These are phyloP conservation scores for Chaetomiaceae sp. DNA, from an alignment of 2,329 filamentous ascomycete species.

Conservation along the genomic window DNA sequence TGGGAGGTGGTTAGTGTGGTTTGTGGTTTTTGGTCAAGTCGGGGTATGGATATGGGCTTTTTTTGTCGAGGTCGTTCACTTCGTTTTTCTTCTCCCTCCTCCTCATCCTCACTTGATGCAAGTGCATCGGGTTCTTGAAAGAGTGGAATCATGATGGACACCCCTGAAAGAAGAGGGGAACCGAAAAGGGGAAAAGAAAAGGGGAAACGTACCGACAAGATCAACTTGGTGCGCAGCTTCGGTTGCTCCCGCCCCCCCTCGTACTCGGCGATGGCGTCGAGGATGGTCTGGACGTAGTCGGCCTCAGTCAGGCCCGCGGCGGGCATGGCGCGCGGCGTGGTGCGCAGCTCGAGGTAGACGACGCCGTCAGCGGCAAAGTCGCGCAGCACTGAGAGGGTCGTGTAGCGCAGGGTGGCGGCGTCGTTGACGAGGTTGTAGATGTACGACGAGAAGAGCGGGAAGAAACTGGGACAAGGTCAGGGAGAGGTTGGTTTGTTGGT, in stretches of 20 bases:
- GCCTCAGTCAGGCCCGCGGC: conserved; percentile 51
- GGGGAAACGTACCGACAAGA: conserved; percentile 49
- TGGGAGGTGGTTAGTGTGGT: too few relatives aligned
- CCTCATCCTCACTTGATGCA: too few relatives aligned
- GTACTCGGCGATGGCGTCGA: conserved; percentile 56
- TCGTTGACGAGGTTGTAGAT: conserved; percentile 73
- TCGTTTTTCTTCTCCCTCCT: too few relatives aligned
- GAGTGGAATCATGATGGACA: too few relatives aligned
- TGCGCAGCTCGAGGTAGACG: conserved; percentile 73
- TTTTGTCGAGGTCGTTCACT: too few relatives aligned
- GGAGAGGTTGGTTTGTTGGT: neutral
- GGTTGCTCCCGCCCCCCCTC: conserved; percentile 29
- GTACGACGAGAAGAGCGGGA: conserved; percentile 71
- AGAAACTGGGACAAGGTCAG: conserved; percentile 51
- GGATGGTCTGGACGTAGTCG: conserved; percentile 61
- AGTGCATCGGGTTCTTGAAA: neutral
- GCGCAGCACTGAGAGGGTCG: conserved; percentile 59
- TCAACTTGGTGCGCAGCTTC: conserved; percentile 56
- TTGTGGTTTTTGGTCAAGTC: too few relatives aligned
- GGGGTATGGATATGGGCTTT: too few relatives aligned
- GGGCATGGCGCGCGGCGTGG: conserved; percentile 65
- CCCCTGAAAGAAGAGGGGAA: too few relatives aligned
- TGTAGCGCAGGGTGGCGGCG: conserved; percentile 51
- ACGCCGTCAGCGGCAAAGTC: conserved; percentile 69
- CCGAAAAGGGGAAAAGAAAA: neutral